Conservation (phyloP, 2,329 filamentous ascomycete genomes). For the Neofusicoccum parvum region DNA sequence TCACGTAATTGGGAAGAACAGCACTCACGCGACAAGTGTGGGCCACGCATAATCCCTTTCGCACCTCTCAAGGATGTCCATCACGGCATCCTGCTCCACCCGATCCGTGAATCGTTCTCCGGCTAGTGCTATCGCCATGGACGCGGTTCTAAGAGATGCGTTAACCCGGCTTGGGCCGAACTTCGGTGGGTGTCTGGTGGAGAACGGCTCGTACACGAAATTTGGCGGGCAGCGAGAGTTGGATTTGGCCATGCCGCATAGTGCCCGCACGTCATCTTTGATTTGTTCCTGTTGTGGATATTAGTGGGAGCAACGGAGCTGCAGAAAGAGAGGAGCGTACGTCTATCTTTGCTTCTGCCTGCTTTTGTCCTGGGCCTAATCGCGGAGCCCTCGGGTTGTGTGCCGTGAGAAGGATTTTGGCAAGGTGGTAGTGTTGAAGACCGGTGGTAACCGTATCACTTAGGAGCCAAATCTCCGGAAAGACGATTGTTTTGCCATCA, state of each 20-base stretch:
- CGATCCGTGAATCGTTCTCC: conserved; percentile 54
- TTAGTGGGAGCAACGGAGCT: neutral
- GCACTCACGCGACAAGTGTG: conserved; percentile 48
- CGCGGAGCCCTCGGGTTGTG: conserved; percentile 58
- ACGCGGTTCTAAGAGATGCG: conserved; percentile 27
- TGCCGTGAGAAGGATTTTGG: conserved; percentile 58
- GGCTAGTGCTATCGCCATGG: conserved; percentile 35
- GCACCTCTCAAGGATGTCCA: conserved; percentile 51
- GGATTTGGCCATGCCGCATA: conserved; percentile 62
- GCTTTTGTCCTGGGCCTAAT: conserved; percentile 46
- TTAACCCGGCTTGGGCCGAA: conserved; percentile 8
- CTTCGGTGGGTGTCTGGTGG: neutral
- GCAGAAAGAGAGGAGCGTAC: conserved; percentile 31
- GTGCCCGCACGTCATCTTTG: conserved; percentile 50
- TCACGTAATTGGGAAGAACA: conserved; percentile 38
- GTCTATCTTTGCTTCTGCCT: conserved; percentile 45
- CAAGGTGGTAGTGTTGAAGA: conserved; percentile 62
- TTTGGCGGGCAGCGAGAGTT: conserved; percentile 59
- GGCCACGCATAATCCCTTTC: conserved; percentile 57
- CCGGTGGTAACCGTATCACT: conserved; percentile 62
- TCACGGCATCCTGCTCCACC: conserved; percentile 51
- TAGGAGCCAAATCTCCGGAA: conserved; percentile 62
- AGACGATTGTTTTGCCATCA: conserved; percentile 43
- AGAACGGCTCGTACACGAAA: conserved; percentile 47
- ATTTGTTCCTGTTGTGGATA: conserved; percentile 44